These are phyloP conservation scores for Sporothrix humicola DNA, from an alignment of 2,329 filamentous ascomycete species.

Conservation along the genomic window DNA sequence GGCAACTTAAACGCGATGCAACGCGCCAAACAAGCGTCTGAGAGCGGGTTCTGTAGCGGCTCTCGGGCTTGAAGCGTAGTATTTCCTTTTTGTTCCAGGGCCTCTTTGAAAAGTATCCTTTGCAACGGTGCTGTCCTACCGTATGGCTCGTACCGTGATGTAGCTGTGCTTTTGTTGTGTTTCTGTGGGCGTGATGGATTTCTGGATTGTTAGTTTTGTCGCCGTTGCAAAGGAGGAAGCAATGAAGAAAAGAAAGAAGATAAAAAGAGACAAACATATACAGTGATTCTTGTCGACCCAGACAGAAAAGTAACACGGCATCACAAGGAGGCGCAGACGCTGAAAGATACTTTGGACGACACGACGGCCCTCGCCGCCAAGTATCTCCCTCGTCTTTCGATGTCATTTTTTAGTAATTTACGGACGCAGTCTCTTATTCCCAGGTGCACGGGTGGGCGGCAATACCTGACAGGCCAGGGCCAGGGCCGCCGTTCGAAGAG, in stretches of 20 bases:
- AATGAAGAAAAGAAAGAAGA: background rate
- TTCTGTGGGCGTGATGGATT: background rate
- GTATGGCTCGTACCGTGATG: slow-evolving; percentile 5
- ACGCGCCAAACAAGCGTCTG: background rate
- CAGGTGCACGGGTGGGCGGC: slow-evolving; percentile 10
- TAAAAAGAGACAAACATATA: background rate
- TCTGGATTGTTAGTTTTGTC: background rate
- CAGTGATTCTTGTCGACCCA: background rate
- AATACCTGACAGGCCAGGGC: slow-evolving; percentile 7
- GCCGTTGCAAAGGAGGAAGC: background rate
- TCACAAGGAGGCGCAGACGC: slow-evolving; percentile 13
- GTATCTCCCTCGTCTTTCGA: background rate
- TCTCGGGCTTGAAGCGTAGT: background rate
- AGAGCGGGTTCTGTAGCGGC: background rate
- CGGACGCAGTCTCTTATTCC: background rate
- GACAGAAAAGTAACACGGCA: background rate
- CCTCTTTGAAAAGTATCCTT: background rate
- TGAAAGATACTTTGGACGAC: background rate
- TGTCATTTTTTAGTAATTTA: background rate
- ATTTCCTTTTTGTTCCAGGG: background rate
- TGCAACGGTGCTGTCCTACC: background rate
- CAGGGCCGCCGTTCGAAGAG: background rate
- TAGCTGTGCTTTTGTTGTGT: background rate
- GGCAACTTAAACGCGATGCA: slow-evolving; percentile 17
- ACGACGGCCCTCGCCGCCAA: background rate